A percentile compares a stretch with the other conserved stretches of the same genome.
Conservation (phyloP, 2,329 filamentous ascomycete species). For the Cladorrhinum sp. region DNA sequence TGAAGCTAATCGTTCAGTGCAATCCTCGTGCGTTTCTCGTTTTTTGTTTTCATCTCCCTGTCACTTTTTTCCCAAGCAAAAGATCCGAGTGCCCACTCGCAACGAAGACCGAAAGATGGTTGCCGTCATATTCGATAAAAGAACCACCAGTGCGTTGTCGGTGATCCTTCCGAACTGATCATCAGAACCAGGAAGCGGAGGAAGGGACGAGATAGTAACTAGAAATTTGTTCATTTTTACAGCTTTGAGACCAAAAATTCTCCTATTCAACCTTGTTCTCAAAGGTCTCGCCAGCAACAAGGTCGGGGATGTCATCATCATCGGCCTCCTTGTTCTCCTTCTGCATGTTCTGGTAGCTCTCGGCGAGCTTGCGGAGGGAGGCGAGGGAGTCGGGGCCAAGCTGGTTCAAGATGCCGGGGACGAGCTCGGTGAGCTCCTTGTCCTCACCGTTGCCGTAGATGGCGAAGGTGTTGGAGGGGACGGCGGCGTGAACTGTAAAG, state of each 20-base stretch:
- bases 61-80: conserved; percentile 2
- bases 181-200: conserved; percentile 1
- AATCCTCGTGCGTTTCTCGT: too few relatives aligned
- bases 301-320: conserved; percentile 93
- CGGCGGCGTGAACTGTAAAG: conserved; percentile 82
- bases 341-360: conserved; percentile 99
- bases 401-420: conserved; percentile 99
- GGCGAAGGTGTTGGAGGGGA: conserved; percentile 98
- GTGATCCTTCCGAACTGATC: conserved; percentile 5
- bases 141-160: conserved; percentile 17
- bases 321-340: conserved; percentile 78
- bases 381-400: conserved; percentile 97
- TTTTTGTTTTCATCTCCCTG: conserved; percentile 5
- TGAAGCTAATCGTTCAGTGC: too few relatives aligned
- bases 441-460: conserved; percentile 99
- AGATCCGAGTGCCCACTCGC: conserved; percentile 16
- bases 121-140: conserved; percentile 17
- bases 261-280: conserved; percentile 95
- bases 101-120: conserved; percentile 22
- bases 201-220: conserved; percentile 7
- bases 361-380: conserved; percentile 94
- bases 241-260: conserved; percentile 5
- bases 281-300: conserved; percentile 97
- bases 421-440: conserved; percentile 99
- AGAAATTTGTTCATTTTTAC: conserved; percentile 16